phyloP scores from a whole-genome alignment of 2,329 filamentous ascomycete species.

The Apiospora sp. region DNA sequence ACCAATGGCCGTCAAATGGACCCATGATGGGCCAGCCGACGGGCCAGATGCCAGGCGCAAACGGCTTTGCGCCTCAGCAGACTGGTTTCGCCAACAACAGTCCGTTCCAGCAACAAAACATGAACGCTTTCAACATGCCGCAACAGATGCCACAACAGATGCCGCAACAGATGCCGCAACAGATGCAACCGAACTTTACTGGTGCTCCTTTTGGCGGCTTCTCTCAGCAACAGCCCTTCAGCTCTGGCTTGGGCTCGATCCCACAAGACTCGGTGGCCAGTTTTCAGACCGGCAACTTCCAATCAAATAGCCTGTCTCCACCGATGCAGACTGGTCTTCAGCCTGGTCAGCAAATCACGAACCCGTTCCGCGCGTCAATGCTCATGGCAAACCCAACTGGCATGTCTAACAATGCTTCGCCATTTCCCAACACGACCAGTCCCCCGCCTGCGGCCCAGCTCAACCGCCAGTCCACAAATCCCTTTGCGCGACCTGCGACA shows the following conservation, averaged over 20 bases:
- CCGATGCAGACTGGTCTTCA: slow-evolving; percentile 50
- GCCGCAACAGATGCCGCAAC: slow-evolving; percentile 39
- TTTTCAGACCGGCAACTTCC: slow-evolving; percentile 57
- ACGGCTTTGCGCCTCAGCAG: slow-evolving; percentile 42
- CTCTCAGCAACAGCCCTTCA: slow-evolving; percentile 68
- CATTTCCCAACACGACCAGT: slow-evolving; percentile 51
- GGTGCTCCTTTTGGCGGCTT: slow-evolving; percentile 88
- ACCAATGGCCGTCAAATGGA: slow-evolving; percentile 47
- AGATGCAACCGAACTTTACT: slow-evolving; percentile 56
- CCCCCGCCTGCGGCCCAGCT: slow-evolving; percentile 45
- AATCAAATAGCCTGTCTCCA: slow-evolving; percentile 52
- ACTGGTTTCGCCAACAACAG: slow-evolving; percentile 50
- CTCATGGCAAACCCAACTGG: slow-evolving; percentile 67
- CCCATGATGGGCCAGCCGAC: slow-evolving; percentile 44
- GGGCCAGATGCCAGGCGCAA: slow-evolving; percentile 44
- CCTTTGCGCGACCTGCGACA: slow-evolving; percentile 76
- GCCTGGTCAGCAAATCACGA: slow-evolving; percentile 72
- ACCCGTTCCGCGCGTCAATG: slow-evolving; percentile 95
- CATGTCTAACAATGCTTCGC: slow-evolving; percentile 47
- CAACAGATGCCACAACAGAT: slow-evolving; percentile 42
- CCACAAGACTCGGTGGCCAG: slow-evolving; percentile 63
- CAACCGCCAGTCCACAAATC: slow-evolving; percentile 79
- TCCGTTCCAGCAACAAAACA: slow-evolving; percentile 52
- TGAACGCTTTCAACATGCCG: slow-evolving; percentile 41
- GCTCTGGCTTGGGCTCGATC: slow-evolving; percentile 63